Base-by-base conservation (phyloP, 2,329 filamentous ascomycete species). In the Exophiala bonariae region DNA sequence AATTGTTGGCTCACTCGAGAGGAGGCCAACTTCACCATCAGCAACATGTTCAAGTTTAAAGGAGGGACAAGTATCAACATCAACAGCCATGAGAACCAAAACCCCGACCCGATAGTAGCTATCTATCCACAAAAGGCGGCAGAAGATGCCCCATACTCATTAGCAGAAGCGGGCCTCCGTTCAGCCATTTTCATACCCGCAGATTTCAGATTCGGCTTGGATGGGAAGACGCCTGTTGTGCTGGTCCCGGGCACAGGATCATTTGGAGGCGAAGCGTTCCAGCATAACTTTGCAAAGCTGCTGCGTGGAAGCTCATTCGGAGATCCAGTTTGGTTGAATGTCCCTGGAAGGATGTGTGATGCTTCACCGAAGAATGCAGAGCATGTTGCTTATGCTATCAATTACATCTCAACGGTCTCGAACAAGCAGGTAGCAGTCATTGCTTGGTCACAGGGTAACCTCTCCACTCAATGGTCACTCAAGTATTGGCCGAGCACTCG, bases 401-500 rank as follows among this genome's bases (percentile, higher is more conserved):
- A 81, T 63, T 82, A 81, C 62, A 69, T 81, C 47, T 62, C 66
- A 20, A 65, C 61, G 26, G 62, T 77, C 50, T 68, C 65, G 34
- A 51, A 56, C 35, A 59, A 64, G 13, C 66, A 72, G 16, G 63
- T 77, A 5, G 64, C 67, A 14, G 64, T 79, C 16, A 61, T 81
- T n/a, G 69, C 68, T 11, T 82, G 75, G 76, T 80, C 76, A 0
- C 78, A 82, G 61, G 79, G 79, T 13, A 74, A 72, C 38, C 62
- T 82, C 2, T 65, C 77, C 48, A 66, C 72, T 0, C 79, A 82
- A 59, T 82, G 79, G 80, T 76, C 74, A 0, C 65, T 79, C 52
- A 80, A 80, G 53, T 81, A 79, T 65, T 81, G 75, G 74, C 76
- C 76, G 0, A 76, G 72, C 1, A 76, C 73, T 1, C 69, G 72